Conservation (phyloP, 2,329 filamentous ascomycete genomes). For the Colletotrichum sp. region DNA sequence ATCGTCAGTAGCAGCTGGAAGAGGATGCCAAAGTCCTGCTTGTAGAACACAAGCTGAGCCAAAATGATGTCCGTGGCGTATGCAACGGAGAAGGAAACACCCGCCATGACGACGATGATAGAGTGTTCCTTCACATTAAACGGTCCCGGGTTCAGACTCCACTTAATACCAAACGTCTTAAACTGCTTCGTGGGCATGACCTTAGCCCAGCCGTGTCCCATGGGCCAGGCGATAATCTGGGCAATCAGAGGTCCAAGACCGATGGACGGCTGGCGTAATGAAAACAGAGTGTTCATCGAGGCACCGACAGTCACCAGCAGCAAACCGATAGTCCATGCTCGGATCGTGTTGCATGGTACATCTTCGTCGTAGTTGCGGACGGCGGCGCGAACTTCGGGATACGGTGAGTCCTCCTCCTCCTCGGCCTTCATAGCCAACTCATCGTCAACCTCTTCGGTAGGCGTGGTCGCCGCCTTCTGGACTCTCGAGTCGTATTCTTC, state of each 20-base stretch:
- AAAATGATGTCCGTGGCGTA: conserved; percentile 79
- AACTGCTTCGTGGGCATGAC: conserved; percentile 56
- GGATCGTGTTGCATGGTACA: conserved; percentile 68
- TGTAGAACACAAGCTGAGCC: conserved; percentile 74
- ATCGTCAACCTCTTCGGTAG: conserved; percentile 32
- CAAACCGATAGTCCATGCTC: conserved; percentile 69
- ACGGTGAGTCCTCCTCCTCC: conserved; percentile 64
- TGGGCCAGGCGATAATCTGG: conserved; percentile 67
- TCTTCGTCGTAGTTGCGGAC: conserved; percentile 70
- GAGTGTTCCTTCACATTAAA: conserved; percentile 76
- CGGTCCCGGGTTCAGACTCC: conserved; percentile 68
- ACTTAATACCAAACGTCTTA: conserved; percentile 56
- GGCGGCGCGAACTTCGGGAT: conserved; percentile 69
- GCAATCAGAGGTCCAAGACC: conserved; percentile 65
- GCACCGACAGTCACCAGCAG: conserved; percentile 60
- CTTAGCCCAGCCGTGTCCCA: conserved; percentile 65
- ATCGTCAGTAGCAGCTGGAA: conserved; percentile 72
- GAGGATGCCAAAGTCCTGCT: conserved; percentile 68
- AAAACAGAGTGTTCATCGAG: conserved; percentile 68
- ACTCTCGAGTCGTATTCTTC: conserved; percentile 45
- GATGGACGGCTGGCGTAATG: conserved; percentile 65
- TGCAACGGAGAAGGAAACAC: conserved; percentile 71
- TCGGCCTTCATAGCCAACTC: conserved; percentile 38
- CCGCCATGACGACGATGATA: conserved; percentile 73
- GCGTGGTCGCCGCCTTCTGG: not conserved